Conservation (phyloP, 768 basidiomycete species). For the Tricholomella constricta region DNA sequence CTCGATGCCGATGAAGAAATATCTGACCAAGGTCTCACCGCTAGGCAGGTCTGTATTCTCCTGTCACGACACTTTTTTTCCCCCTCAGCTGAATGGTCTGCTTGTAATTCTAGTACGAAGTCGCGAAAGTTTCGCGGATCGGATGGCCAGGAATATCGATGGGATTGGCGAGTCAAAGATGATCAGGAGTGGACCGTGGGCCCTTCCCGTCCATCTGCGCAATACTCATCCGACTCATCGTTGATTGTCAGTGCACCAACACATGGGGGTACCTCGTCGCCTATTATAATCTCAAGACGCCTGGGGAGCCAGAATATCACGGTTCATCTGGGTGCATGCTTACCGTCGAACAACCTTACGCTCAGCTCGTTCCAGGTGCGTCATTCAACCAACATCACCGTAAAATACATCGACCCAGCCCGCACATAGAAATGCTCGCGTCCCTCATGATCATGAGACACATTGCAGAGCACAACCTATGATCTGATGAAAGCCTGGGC, state of each 20-base stretch:
- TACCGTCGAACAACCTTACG: conserved; percentile 62
- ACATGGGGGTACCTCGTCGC: conserved; percentile 53
- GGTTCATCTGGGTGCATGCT: conserved; percentile 63
- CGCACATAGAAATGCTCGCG: conserved; percentile 6
- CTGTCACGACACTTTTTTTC: conserved; percentile 1
- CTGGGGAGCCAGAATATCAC: conserved; percentile 55
- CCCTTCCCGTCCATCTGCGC: conserved; percentile 9
- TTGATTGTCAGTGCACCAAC: conserved; percentile 55
- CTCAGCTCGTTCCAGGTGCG: conserved; percentile 57
- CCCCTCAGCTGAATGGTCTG: not conserved
- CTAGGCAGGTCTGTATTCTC: conserved; percentile 40
- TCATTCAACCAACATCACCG: not conserved
- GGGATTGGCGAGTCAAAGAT: conserved; percentile 49
- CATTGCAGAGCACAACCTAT: conserved; percentile 7
- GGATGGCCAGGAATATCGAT: conserved; percentile 62
- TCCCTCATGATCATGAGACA: conserved; percentile 16
- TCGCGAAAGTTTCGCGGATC: conserved; percentile 57
- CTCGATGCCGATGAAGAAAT: conserved; percentile 50
- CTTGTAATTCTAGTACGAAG: conserved; percentile 33
- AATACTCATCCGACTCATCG: not conserved
- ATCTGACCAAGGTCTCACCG: conserved; percentile 44
- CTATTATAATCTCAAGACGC: conserved; percentile 57
- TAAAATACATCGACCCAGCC: not conserved
- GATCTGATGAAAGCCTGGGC: not conserved
- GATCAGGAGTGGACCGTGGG: conserved; percentile 70